A percentile compares a stretch with the other conserved stretches of the same genome.
Conservation (phyloP, 2,329 filamentous ascomycete species). For the Talaromyces verruculosus region DNA sequence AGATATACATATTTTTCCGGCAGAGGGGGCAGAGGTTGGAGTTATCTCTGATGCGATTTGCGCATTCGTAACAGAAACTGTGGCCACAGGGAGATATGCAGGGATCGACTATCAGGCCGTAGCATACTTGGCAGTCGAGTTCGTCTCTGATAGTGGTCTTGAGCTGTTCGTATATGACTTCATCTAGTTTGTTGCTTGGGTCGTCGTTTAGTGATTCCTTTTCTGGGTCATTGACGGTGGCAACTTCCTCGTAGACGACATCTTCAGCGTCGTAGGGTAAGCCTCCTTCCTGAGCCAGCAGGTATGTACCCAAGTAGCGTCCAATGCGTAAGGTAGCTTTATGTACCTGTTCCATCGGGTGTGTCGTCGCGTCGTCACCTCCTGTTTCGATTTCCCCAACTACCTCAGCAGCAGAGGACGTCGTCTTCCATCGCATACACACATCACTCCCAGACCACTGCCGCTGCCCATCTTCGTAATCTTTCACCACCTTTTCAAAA, state of each 20-base stretch:
- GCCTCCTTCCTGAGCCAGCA: conserved; percentile 61
- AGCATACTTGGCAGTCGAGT: conserved; percentile 87
- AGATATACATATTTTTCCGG: conserved; percentile 62
- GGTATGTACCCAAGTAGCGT: conserved; percentile 65
- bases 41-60: conserved; percentile 74
- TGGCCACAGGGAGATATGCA: conserved; percentile 84
- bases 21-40: conserved; percentile 78
- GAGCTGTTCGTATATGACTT: conserved; percentile 56
- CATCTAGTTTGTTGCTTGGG: conserved; percentile 38
- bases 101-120: conserved; percentile 75
- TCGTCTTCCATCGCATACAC: conserved; percentile 10
- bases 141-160: conserved; percentile 65
- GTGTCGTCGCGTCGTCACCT: neutral
- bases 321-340: conserved; percentile 53
- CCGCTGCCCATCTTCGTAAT: conserved; percentile 19
- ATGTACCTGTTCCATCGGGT: conserved; percentile 4
- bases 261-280: conserved; percentile 57
- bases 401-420: neutral
- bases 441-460: neutral
- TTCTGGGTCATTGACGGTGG: conserved; percentile 30
- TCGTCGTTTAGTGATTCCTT: conserved; percentile 25
- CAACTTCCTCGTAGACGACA: conserved; percentile 47
- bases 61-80: conserved; percentile 80
- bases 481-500: conserved; percentile 44
- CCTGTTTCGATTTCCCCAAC: conserved; percentile 7